These are phyloP conservation scores for Avena eriantha DNA, from an alignment of 176 grass and related monocot genomes.

Conservation along the genomic window DNA sequence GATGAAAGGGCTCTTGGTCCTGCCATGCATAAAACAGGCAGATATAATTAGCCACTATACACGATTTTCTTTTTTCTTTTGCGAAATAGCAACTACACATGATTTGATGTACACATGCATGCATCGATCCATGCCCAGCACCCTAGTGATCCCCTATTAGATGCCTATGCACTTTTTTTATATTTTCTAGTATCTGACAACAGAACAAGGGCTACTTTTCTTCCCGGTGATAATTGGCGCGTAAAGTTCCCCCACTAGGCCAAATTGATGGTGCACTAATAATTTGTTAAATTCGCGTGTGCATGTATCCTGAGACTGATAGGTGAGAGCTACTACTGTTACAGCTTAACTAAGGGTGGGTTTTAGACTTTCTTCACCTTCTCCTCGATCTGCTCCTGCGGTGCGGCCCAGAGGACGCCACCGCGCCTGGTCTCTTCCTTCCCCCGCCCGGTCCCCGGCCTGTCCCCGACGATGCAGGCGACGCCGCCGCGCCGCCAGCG, in stretches of 20 bases:
- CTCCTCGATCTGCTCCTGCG: conserved; percentile 41
- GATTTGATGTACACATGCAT: conserved; percentile 15
- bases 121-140: background rate
- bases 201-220: background rate
- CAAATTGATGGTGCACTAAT: too few species aligned
- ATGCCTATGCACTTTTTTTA: background rate
- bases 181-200: background rate
- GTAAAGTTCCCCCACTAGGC: conserved; percentile 35
- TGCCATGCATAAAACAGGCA: conserved; percentile 26
- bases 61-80: too few species aligned
- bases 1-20: conserved; percentile 55
- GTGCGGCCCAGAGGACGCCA: conserved; percentile 6
- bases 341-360: background rate
- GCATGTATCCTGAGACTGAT: too few species aligned
- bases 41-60: background rate
- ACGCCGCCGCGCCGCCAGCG: background rate
- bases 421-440: conserved; percentile 5
- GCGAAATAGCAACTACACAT: background rate
- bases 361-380: conserved; percentile 54
- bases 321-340: too few species aligned
- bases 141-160: background rate
- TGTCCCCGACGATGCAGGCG: background rate
- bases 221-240: conserved; percentile 28
- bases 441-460: background rate
- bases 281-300: too few species aligned